Percentiles rank a stretch among this genome's conserved stretches.
phyloP scores from a whole-genome alignment of 2,329 filamentous ascomycete genomes.

The Colletotrichum orbiculare region DNA sequence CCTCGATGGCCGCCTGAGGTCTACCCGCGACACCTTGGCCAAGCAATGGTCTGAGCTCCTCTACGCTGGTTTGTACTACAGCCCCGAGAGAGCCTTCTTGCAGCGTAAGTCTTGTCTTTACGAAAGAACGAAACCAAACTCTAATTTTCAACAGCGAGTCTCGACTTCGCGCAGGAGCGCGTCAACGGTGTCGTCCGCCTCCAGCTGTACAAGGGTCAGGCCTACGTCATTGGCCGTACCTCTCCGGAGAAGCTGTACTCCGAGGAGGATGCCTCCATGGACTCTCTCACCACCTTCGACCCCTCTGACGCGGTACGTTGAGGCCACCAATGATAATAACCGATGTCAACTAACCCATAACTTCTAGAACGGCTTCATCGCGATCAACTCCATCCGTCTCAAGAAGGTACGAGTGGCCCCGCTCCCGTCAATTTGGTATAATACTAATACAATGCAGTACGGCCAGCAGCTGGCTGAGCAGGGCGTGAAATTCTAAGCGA shows the following conservation, averaged over 20 bases:
- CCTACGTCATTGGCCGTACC: constrained; percentile 58
- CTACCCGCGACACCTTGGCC: constrained; percentile 64
- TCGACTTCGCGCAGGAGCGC: constrained; percentile 32
- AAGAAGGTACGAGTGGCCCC: constrained; percentile 53
- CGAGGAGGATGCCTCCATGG: constrained; percentile 62
- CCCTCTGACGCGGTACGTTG: constrained; percentile 50
- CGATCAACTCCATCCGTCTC: constrained; percentile 74
- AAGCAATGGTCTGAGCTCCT: constrained; percentile 45
- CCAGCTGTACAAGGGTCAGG: constrained; percentile 53
- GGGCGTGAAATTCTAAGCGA: constrained; percentile 40
- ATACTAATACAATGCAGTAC: constrained; percentile 47
- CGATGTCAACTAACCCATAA: background rate
- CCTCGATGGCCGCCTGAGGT: constrained; percentile 65
- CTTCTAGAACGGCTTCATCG: constrained; percentile 64
- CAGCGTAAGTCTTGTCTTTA: constrained; percentile 2
- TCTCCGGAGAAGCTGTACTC: constrained; percentile 63
- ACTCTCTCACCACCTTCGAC: constrained; percentile 56
- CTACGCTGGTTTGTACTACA: constrained; percentile 66
- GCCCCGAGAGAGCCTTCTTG: constrained; percentile 46
- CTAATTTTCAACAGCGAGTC: constrained; percentile 21
- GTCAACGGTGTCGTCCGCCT: constrained; percentile 42
- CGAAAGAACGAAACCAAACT: fast-evolving
- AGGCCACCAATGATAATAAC: background rate
- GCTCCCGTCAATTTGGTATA: too few relatives aligned
- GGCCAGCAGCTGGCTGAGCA: constrained; percentile 53